These are phyloP conservation scores for Saccharomycopsis sp. DNA, from an alignment of 805 yeast species.

Conservation along the genomic window DNA sequence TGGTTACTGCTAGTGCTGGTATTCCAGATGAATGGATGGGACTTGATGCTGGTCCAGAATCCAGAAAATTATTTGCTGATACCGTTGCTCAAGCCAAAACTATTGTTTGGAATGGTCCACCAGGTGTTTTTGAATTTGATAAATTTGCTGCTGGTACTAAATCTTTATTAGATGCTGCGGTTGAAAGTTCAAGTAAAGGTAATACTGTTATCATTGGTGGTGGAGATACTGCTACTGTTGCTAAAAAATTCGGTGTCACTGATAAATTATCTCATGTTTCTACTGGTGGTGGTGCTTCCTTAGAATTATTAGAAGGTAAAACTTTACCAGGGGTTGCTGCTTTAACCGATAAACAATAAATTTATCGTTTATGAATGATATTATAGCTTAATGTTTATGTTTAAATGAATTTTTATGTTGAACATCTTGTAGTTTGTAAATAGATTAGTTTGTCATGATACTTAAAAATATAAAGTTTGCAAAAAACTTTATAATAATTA, in stretches of 20 bases:
- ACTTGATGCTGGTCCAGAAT: slow-evolving; percentile 89
- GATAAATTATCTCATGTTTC: slow-evolving; percentile 97
- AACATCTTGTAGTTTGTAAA: no score
- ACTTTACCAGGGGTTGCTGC: slow-evolving; percentile 95
- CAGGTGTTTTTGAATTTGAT: slow-evolving; percentile 98
- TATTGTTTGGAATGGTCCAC: slow-evolving; percentile 99
- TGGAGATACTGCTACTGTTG: slow-evolving; percentile 99
- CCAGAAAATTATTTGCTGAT: slow-evolving; percentile 65
- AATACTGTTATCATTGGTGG: slow-evolving; percentile 93
- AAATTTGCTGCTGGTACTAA: slow-evolving; percentile 88
- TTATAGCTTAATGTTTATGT: no score
- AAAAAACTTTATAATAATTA: no score
- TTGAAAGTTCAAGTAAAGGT: slow-evolving; percentile 76
- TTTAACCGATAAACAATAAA: slow-evolving; percentile 53
- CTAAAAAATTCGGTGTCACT: slow-evolving; percentile 95
- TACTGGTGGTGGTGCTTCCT: slow-evolving; percentile 99
- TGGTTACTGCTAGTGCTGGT: slow-evolving; percentile 83
- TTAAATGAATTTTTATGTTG: no score
- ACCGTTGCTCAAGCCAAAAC: slow-evolving; percentile 92
- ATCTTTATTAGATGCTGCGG: slow-evolving; percentile 79
- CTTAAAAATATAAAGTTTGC: no score
- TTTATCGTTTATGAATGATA: no score
- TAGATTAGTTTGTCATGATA: no score
- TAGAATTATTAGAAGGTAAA: slow-evolving; percentile 98
- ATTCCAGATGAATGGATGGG: slow-evolving; percentile 95